These are phyloP conservation scores for Vitis hybrid DNA, from an alignment of 177 flowering plant species.

Conservation along the genomic window DNA sequence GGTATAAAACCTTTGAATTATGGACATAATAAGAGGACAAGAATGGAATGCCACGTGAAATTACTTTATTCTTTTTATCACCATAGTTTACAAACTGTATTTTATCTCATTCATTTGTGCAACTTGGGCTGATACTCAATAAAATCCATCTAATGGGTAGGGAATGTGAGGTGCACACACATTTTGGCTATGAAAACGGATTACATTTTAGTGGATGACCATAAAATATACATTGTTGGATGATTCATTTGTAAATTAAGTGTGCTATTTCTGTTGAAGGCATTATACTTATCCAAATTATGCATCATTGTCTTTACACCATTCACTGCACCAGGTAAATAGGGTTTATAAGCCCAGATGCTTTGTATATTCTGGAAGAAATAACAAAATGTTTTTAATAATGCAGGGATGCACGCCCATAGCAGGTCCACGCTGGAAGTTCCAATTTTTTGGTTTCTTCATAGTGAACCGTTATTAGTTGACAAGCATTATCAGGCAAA, in stretches of 20 bases:
- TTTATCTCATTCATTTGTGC: no score
- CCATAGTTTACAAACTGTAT: no score
- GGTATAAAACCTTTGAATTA: no score
- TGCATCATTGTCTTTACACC: not conserved
- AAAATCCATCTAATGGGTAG: no score
- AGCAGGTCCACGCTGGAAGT: constrained; percentile 86
- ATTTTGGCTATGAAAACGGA: no score
- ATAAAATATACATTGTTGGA: not conserved
- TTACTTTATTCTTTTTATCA: no score
- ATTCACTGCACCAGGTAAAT: not conserved
- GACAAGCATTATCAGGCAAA: constrained; percentile 97
- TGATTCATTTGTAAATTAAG: not conserved
- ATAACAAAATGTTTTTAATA: constrained; percentile 6
- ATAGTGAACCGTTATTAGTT: constrained; percentile 77
- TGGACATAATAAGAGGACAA: no score
- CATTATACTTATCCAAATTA: not conserved
- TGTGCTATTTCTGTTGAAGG: not conserved
- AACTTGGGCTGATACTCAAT: no score
- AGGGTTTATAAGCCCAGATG: not conserved
- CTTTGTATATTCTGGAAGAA: not conserved
- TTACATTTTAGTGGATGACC: not conserved
- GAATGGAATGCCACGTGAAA: no score
- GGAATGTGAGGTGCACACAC: no score
- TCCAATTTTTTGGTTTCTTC: constrained; percentile 95
- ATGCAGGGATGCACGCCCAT: constrained; percentile 78